Evolutionary conservation across 306 rosid species (phyloP).

Genomic region (Vachellia pachyceras): DNA sequence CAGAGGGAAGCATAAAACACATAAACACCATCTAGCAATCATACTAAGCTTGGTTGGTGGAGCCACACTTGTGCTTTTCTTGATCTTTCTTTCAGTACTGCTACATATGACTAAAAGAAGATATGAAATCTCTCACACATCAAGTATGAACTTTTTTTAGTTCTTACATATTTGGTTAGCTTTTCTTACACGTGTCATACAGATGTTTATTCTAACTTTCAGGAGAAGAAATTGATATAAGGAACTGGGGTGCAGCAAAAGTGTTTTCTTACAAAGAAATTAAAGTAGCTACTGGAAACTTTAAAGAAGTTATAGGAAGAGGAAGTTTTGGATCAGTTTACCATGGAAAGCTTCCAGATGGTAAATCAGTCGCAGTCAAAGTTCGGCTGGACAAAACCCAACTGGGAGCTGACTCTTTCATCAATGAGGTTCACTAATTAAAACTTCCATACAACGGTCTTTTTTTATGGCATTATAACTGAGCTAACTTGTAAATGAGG

Average conservation of each 20-base stretch:
- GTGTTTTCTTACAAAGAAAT: slow-evolving; percentile 82
- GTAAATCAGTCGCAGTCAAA: slow-evolving; percentile 85
- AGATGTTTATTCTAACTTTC: slow-evolving; percentile 20
- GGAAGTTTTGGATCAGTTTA: slow-evolving; percentile 96
- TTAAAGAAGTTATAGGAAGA: slow-evolving; percentile 81
- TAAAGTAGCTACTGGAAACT: slow-evolving; percentile 78
- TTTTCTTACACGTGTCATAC: slow-evolving; percentile 2
- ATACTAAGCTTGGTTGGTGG: slow-evolving; percentile 65
- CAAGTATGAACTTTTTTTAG: slow-evolving; percentile 56
- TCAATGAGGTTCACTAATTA: slow-evolving; percentile 75
- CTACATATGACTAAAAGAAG: slow-evolving; percentile 56
- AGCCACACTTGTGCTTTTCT: slow-evolving; percentile 53
- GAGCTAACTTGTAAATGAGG: slow-evolving; percentile 19
- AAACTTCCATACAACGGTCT: slow-evolving; percentile 12
- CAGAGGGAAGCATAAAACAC: slow-evolving; percentile 48
- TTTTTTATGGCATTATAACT: neutral
- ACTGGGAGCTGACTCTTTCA: slow-evolving; percentile 88
- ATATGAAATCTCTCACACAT: slow-evolving; percentile 48
- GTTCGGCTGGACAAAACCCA: slow-evolving; percentile 86
- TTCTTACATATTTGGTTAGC: neutral
- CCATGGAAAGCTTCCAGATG: slow-evolving; percentile 79
- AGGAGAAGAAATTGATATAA: slow-evolving; percentile 62
- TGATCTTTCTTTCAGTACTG: slow-evolving; percentile 48
- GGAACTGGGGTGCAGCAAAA: slow-evolving; percentile 86
- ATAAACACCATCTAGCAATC: slow-evolving; percentile 45